Evolutionary conservation across 75 land plant genomes (phyloP).

Genomic region (Sequoiadendron giganteum): DNA sequence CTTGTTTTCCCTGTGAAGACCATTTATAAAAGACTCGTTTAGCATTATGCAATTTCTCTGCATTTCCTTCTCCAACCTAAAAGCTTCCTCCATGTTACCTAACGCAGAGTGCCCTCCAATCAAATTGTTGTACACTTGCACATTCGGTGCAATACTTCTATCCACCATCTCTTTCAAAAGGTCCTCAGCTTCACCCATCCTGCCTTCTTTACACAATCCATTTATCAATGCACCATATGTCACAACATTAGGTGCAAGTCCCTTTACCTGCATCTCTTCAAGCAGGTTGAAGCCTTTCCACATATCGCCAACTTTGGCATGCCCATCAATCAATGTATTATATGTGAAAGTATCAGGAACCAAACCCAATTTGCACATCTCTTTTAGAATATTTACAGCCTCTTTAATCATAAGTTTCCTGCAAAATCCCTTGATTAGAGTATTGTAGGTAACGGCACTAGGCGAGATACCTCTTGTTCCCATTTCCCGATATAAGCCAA

Average conservation of each 20-base stretch:
- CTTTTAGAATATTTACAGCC: constrained; percentile 41
- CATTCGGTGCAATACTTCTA: constrained; percentile 39
- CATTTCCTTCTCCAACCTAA: constrained; percentile 39
- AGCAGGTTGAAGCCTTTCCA: constrained; percentile 42
- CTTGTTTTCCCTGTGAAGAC: constrained; percentile 33
- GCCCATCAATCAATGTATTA: constrained; percentile 55
- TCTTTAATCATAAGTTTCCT: constrained; percentile 38
- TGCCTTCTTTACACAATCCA: constrained; percentile 56
- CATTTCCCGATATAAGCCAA: constrained; percentile 31
- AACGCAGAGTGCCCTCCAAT: constrained; percentile 35
- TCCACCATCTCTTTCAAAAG: constrained; percentile 36
- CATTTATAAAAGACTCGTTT: constrained; percentile 48
- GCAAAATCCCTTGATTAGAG: constrained; percentile 59
- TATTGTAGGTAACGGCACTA: constrained; percentile 43
- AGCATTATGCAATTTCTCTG: constrained; percentile 29
- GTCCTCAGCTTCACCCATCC: constrained; percentile 50
- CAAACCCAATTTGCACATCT: constrained; percentile 59
- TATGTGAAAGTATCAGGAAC: constrained; percentile 50
- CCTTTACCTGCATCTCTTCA: constrained; percentile 38
- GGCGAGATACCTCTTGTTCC: constrained; percentile 29
- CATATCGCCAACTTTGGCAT: constrained; percentile 33
- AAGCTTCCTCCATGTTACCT: constrained; percentile 41
- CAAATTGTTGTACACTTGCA: constrained; percentile 49
- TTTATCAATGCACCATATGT: constrained; percentile 54
- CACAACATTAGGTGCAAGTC: constrained; percentile 41